phyloP scores from a whole-genome alignment of 768 basidiomycete species.

The Cubamyces sp. region DNA sequence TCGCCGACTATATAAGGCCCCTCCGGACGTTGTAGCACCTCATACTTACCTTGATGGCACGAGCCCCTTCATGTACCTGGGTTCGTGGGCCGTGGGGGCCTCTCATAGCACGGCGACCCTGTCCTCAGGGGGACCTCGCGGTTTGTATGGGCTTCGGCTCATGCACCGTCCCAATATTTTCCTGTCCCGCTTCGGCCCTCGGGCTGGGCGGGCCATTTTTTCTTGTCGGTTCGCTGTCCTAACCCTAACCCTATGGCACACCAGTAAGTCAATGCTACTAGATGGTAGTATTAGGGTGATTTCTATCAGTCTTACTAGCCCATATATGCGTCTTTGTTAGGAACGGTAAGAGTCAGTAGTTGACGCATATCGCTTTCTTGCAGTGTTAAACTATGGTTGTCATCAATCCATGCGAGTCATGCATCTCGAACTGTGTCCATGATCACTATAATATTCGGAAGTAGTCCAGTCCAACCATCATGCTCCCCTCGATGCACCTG shows the following conservation, averaged over 20 bases:
- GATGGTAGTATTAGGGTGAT: too few species aligned
- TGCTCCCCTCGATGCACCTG: too few species aligned
- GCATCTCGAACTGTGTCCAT: too few species aligned
- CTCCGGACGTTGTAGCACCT: conserved; percentile 1
- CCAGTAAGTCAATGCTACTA: not conserved
- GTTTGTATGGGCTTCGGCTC: conserved; percentile 46
- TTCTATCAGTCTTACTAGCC: too few species aligned
- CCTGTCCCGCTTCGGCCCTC: conserved; percentile 31
- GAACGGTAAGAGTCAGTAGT: too few species aligned
- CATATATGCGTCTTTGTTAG: too few species aligned
- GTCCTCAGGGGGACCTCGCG: conserved; percentile 48
- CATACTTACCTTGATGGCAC: conserved; percentile 33
- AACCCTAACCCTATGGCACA: conserved; percentile 26
- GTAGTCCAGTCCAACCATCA: too few species aligned
- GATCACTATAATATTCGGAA: too few species aligned
- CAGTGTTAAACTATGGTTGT: too few species aligned
- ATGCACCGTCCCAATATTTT: conserved; percentile 39
- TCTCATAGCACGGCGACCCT: conserved; percentile 50
- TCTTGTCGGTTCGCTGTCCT: conserved; percentile 9
- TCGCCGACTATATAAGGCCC: conserved; percentile 7
- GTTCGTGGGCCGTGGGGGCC: conserved; percentile 27
- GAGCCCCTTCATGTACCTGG: conserved; percentile 26
- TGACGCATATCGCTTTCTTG: too few species aligned
- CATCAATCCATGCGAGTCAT: too few species aligned
- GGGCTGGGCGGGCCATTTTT: conserved; percentile 28